Conservation (phyloP, 805 yeast species). For the Limtongia smithiae region DNA sequence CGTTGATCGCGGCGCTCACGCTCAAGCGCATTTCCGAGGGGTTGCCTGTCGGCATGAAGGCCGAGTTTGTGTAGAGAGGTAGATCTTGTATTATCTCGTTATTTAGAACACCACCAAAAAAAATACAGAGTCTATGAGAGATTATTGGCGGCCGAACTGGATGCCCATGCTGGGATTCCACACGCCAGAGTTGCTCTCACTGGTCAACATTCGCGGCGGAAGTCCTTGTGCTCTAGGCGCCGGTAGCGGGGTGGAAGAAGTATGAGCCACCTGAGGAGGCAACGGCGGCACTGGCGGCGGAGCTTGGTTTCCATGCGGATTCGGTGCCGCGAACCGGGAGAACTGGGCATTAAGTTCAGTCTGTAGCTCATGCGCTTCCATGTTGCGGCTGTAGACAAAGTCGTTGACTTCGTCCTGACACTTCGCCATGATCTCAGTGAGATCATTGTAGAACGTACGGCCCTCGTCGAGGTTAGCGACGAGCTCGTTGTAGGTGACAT, state of each 20-base stretch:
- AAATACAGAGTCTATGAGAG: not conserved
- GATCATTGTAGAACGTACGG: slow-evolving; percentile 61
- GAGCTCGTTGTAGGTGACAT: slow-evolving; percentile 53
- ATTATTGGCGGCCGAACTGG: slow-evolving; percentile 18
- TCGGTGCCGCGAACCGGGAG: not conserved
- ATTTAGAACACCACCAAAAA: not conserved
- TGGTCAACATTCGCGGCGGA: slow-evolving; percentile 19
- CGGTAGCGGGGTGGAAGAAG: slow-evolving; percentile 16
- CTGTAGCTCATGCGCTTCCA: slow-evolving; percentile 54
- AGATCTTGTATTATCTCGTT: no score
- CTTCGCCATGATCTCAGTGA: slow-evolving; percentile 46
- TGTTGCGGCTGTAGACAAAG: slow-evolving; percentile 50
- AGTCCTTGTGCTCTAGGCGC: slow-evolving; percentile 28
- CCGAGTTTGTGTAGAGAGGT: not conserved
- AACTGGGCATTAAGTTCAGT: slow-evolving; percentile 2
- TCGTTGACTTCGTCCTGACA: slow-evolving; percentile 50
- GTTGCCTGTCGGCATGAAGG: slow-evolving; percentile 19
- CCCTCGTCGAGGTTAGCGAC: slow-evolving; percentile 65
- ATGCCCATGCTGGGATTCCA: slow-evolving; percentile 27
- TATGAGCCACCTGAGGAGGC: slow-evolving; percentile 3
- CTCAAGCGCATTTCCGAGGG: slow-evolving; percentile 51
- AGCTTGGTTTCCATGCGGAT: no score
- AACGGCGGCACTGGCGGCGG: not conserved
- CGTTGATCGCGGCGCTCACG: slow-evolving; percentile 93
- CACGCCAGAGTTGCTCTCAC: slow-evolving; percentile 1